phyloP scores from a whole-genome alignment of 108 stramenopile species.

The Discostella pseudostelligera region DNA sequence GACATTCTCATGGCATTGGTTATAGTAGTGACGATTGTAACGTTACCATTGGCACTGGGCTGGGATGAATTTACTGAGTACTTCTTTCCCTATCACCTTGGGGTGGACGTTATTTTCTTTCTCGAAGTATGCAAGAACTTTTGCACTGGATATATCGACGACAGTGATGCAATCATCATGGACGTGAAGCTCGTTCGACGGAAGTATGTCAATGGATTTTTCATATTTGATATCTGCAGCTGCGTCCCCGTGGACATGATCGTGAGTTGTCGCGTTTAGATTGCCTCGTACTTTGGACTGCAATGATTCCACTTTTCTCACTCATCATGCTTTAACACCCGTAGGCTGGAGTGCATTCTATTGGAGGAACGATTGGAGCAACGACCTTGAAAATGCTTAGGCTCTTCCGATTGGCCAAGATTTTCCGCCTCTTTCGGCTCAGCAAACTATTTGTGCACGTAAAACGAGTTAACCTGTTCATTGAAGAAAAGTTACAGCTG shows the following conservation, averaged over 20 bases:
- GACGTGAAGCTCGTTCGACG: constrained; percentile 34
- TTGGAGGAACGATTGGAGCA: constrained; percentile 43
- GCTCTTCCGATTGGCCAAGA: constrained; percentile 55
- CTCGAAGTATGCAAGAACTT: constrained; percentile 69
- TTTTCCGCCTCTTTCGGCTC: constrained; percentile 64
- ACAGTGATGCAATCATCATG: constrained; percentile 57
- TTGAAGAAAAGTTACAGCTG: constrained; percentile 57
- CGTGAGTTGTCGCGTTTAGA: constrained; percentile 24
- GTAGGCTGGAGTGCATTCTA: constrained; percentile 40
- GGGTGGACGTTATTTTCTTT: constrained; percentile 58
- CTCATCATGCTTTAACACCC: background rate
- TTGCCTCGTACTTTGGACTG: background rate
- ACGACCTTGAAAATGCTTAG: constrained; percentile 58
- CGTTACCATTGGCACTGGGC: constrained; percentile 56
- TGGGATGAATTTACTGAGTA: constrained; percentile 56
- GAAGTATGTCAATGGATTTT: constrained; percentile 63
- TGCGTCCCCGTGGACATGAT: constrained; percentile 54
- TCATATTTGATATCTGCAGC: constrained; percentile 60
- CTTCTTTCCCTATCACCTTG: constrained; percentile 47
- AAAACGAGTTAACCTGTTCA: constrained; percentile 28
- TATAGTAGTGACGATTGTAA: constrained; percentile 53
- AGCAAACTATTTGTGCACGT: constrained; percentile 49
- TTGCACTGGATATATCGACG: constrained; percentile 60
- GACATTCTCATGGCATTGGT: constrained; percentile 52
- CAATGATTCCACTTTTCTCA: background rate